Conservation (phyloP, 352 stramenopile genomes). For the Phytophthora pini region DNA sequence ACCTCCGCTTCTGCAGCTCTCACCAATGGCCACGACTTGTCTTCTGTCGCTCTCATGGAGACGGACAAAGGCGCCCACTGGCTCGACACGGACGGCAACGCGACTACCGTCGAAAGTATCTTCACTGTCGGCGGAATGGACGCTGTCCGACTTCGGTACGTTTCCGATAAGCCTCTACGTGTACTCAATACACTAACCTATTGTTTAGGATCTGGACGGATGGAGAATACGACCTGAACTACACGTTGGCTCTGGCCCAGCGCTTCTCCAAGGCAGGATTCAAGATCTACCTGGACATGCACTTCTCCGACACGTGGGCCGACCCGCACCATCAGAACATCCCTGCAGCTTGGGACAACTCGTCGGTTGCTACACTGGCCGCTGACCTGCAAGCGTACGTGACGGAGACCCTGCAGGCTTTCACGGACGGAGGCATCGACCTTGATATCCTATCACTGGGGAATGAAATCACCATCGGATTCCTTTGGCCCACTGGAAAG, state of each 20-base stretch:
- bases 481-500: constrained; percentile 36
- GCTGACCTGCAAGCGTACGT: constrained; percentile 35
- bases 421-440: constrained; percentile 38
- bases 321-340: constrained; percentile 36
- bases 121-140: constrained; percentile 35
- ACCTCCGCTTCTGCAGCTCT: constrained; percentile 12
- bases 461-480: constrained; percentile 45
- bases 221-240: constrained; percentile 34
- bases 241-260: constrained; percentile 32
- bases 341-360: constrained; percentile 34
- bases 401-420: constrained; percentile 30
- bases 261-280: constrained; percentile 39
- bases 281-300: constrained; percentile 50
- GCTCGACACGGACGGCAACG: constrained; percentile 28
- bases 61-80: constrained; percentile 26
- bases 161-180: neutral
- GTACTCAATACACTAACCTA: neutral
- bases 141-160: constrained; percentile 32
- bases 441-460: constrained; percentile 40
- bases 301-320: constrained; percentile 46
- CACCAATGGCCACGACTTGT: constrained; percentile 42
- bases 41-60: constrained; percentile 39
- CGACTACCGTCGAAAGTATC: constrained; percentile 39
- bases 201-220: constrained; percentile 35
- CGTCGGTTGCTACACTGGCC: constrained; percentile 30